Conservation (phyloP, 164 flowering plant species). For the Berberis thunbergii region DNA sequence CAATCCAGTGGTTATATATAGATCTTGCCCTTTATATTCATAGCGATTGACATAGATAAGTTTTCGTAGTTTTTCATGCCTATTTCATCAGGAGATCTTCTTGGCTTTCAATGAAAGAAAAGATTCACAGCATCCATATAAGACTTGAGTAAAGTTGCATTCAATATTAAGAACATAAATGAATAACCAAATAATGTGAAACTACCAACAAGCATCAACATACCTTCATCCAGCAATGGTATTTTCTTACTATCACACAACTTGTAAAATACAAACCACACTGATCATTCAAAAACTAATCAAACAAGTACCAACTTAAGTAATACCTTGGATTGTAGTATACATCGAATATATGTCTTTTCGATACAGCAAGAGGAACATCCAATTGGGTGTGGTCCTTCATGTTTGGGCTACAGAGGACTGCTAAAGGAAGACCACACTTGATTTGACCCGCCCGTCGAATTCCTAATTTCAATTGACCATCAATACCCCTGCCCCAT, state of each 20-base stretch:
- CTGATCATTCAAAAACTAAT: too few relatives aligned
- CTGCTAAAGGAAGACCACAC: constrained; percentile 22
- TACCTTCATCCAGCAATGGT: too few relatives aligned
- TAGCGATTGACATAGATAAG: not conserved
- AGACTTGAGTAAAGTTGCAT: too few relatives aligned
- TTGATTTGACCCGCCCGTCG: constrained; percentile 68
- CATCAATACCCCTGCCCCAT: constrained; percentile 71
- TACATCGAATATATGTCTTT: constrained; percentile 42
- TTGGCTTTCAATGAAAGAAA: too few relatives aligned
- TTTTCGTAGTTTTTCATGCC: not conserved
- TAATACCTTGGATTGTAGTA: constrained; percentile 85
- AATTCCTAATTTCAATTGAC: constrained; percentile 81
- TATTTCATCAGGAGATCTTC: not conserved
- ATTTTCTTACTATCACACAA: too few relatives aligned
- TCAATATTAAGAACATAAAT: too few relatives aligned
- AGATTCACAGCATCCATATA: too few relatives aligned
- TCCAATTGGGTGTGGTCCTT: constrained; percentile 28
- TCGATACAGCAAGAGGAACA: constrained; percentile 53
- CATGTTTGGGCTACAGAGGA: constrained; percentile 28
- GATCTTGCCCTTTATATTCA: too few relatives aligned
- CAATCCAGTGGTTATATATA: too few relatives aligned
- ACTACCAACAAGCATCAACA: too few relatives aligned
- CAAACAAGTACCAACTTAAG: not conserved
- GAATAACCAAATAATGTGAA: too few relatives aligned
- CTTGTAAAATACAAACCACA: too few relatives aligned